phyloP scores from a whole-genome alignment of 805 yeast genomes.

The Pichia sporocuriosa region DNA sequence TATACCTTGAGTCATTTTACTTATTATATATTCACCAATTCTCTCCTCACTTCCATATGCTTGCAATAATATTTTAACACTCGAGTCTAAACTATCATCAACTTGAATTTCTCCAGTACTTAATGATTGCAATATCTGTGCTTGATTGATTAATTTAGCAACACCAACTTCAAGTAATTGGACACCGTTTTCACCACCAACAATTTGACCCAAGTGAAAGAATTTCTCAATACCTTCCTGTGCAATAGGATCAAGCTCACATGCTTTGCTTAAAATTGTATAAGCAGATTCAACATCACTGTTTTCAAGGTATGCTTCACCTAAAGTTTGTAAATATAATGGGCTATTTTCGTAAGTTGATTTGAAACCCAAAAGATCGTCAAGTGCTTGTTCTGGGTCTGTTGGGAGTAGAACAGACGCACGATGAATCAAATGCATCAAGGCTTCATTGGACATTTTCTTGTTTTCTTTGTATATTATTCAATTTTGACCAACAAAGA shows the following conservation, averaged over 20 bases:
- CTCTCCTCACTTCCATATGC: slow-evolving; percentile 24
- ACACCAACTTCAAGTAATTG: slow-evolving; percentile 57
- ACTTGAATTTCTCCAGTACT: slow-evolving; percentile 2
- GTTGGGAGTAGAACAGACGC: slow-evolving; percentile 33
- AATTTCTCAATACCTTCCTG: slow-evolving; percentile 69
- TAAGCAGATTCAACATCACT: slow-evolving; percentile 79
- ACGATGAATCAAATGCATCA: slow-evolving; percentile 29
- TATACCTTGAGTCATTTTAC: slow-evolving; percentile 67
- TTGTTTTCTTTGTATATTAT: background rate
- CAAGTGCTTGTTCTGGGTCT: slow-evolving; percentile 50
- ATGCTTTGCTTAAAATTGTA: slow-evolving; percentile 49
- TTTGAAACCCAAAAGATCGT: slow-evolving; percentile 35
- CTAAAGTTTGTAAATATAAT: slow-evolving; percentile 47
- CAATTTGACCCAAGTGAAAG: slow-evolving; percentile 82
- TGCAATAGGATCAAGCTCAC: slow-evolving; percentile 66
- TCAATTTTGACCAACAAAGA: background rate
- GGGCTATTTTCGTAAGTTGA: slow-evolving; percentile 36
- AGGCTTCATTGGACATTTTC: slow-evolving; percentile 6
- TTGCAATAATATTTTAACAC: slow-evolving; percentile 20
- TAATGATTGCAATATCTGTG: slow-evolving; percentile 14
- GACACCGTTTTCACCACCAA: slow-evolving; percentile 76
- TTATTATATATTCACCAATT: slow-evolving; percentile 36
- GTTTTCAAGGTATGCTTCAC: slow-evolving; percentile 73
- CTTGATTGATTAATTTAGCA: slow-evolving; percentile 38
- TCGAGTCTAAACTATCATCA: slow-evolving; percentile 16